phyloP scores from a whole-genome alignment of 2,329 filamentous ascomycete genomes.

The Alternaria sp. region DNA sequence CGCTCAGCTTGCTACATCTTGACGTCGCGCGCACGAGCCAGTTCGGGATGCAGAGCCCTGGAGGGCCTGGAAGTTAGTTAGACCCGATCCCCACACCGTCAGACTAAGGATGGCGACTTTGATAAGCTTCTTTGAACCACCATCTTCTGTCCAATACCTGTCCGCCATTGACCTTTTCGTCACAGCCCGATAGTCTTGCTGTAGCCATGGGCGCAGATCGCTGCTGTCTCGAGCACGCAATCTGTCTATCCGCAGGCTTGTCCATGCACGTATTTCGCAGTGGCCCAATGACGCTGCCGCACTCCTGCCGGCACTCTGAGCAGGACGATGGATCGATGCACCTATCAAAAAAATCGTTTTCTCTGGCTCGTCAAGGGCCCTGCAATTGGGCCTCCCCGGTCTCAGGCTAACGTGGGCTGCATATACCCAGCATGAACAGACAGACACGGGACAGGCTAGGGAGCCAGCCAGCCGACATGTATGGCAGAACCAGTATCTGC shows the following conservation, averaged over 20 bases:
- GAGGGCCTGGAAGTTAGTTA: constrained; percentile 9
- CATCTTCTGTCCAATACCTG: constrained; percentile 22
- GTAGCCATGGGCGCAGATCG: constrained; percentile 14
- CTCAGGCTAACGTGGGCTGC: constrained; percentile 32
- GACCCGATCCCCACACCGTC: constrained; percentile 25
- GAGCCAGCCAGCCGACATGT: constrained; percentile 17
- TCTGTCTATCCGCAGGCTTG: constrained; percentile 24
- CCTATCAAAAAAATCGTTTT: constrained; percentile 38
- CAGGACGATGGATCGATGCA: constrained; percentile 15
- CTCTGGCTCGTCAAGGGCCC: constrained; percentile 21
- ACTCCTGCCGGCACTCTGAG: constrained; percentile 27
- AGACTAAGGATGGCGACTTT: constrained; percentile 26
- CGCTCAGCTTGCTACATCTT: neutral
- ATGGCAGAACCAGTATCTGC: constrained; percentile 16
- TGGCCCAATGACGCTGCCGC: constrained; percentile 25
- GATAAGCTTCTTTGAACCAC: constrained; percentile 41
- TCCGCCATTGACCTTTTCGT: constrained; percentile 7
- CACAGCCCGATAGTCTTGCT: constrained; percentile 7
- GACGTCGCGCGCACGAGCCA: constrained; percentile 15
- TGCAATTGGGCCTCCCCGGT: constrained; percentile 32
- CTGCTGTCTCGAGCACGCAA: constrained; percentile 29
- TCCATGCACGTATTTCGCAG: constrained; percentile 15
- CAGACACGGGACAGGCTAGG: constrained; percentile 48
- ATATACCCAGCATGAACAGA: constrained; percentile 46
- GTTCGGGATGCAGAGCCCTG: neutral